A percentile compares a stretch with the other conserved stretches of the same genome.
Evolutionary conservation across 2,329 filamentous ascomycete genomes (phyloP).

Genomic region (Lasiodiplodia citricola): DNA sequence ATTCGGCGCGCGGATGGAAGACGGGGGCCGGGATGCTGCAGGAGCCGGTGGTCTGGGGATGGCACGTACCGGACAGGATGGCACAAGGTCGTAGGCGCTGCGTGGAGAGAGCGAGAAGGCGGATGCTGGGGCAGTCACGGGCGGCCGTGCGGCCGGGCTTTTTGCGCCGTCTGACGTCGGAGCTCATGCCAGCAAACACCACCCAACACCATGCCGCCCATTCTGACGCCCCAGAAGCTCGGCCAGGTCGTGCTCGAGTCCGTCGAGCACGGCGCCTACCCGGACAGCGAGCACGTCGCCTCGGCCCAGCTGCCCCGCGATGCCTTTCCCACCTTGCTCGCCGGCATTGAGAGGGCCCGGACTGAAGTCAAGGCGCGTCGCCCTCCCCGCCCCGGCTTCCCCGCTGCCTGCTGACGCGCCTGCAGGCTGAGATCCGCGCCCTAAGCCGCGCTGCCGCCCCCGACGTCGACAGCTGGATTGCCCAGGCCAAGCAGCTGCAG

Average conservation of each 20-base stretch:
- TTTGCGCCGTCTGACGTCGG: slow-evolving; percentile 7
- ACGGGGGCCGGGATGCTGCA: not conserved
- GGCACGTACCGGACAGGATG: not conserved
- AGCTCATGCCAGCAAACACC: not conserved
- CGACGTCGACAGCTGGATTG: slow-evolving; percentile 85
- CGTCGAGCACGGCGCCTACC: slow-evolving; percentile 62
- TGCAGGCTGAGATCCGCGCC: slow-evolving; percentile 71
- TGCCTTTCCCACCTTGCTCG: slow-evolving; percentile 56
- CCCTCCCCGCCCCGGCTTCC: not conserved
- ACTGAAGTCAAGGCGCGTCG: slow-evolving; percentile 58
- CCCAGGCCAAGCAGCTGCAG: slow-evolving; percentile 82
- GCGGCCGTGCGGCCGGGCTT: slow-evolving; percentile 13
- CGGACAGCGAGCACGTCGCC: slow-evolving; percentile 61
- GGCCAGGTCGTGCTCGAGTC: slow-evolving; percentile 69
- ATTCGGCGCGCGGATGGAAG: not conserved
- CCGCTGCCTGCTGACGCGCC: slow-evolving; percentile 32
- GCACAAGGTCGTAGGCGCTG: not conserved
- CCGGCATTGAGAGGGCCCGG: slow-evolving; percentile 57
- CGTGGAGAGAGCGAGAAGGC: not conserved
- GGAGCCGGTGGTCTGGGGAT: not conserved
- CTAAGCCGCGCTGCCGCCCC: slow-evolving; percentile 78
- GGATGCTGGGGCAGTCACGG: not conserved
- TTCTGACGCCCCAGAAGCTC: slow-evolving; percentile 46
- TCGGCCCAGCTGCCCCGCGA: slow-evolving; percentile 57
- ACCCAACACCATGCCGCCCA: slow-evolving; percentile 29